Evolutionary conservation across 371 early-diverging fungal species (phyloP), one percentile per base, ranked within the genome.

Genomic region (Mucor piriformis): DNA sequence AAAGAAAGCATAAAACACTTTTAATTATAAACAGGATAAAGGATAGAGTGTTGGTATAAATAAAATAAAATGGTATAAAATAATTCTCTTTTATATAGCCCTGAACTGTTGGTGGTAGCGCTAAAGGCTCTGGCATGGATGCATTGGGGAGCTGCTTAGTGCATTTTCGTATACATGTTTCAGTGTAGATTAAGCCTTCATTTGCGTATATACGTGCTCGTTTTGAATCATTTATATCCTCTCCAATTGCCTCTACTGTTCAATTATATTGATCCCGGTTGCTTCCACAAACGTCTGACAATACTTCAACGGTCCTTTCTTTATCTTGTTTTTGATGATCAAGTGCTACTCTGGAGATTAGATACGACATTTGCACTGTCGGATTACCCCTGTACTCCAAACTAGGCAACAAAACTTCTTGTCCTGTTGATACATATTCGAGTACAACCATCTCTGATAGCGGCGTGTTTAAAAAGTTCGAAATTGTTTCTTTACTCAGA

Each of bases 111-210:
- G 35, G 49, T 38, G 53, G 10, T 47, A 59, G 38, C 27, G n/a
- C 53, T 37, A 59, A 46, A 50, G 53, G 53, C 37, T 59, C 38
- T 46, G 46, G 27, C 47, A 53, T 59, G 27, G 53, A 46, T 24
- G 60, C 52, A 47, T 24, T 25, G 37, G 48, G 37, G 25, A 46
- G 43, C 35, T 47, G 53, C 37, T 59, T 25, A 37, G 42, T 46
- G 15, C 49, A 48, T 61, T 61, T 53, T 44, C 51, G 50, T 44
- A 46, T 50, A 50, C 56, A 62, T 62, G 62, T 25, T 61, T 61
- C 46, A 55, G 11, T 34, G 51, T 55, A 62, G 16, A 55, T 16
- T 32, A 62, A 50, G 8, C 63, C 63, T 51, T 62, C 51, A 43
- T 56, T 21, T 24, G 57, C 50, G 48, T 61, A 61, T 42, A 23